Evolutionary conservation across 148 eudicot species (phyloP), one percentile per base, ranked within the genome.

Genomic region (Simmondsia chinensis): DNA sequence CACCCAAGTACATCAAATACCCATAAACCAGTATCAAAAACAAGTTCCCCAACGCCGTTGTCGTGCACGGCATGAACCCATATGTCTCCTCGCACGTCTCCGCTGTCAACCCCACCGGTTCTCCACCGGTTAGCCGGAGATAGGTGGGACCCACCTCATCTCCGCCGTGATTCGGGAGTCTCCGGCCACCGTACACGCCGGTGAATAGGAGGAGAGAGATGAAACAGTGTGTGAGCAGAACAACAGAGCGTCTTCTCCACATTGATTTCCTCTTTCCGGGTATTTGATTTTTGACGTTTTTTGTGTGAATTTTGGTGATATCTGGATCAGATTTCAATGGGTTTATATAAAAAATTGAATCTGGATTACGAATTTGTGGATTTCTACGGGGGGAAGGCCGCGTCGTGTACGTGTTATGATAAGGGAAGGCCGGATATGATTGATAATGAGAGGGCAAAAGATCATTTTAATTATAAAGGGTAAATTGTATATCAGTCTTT

Each of bases 31-130:
- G 1, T 20, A 88, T 77, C 42, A 83, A 49, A 43, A 83, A 88
- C 20, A 65, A 2, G 33, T 80, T 88, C 0, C 96, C 96, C 0
- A 66, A 18, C 0, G 47, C 66, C 0, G 94, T 74, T 23, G 61
- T 43, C 2, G 94, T 88, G 62, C 96, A 88, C 0, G 96, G 96
- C 66, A 88, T 23, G 63, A 88, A 88, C 15, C 96, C 96, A 46
- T 83, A 88, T 2, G 69, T 80, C 56, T 88, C 74, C 12, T 88
- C 89, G 33, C 96, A 87, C 2, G 31, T 20, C 1, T 33, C 57
- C 6, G 56, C 14, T n/a, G 43, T 41, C 4, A 41, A 17, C 18
- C 28, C 43, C 20, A 52, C 9, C 5, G 31, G 9, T 5, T 28
- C 7, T 49, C 24, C 2, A 20, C 13, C 7, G 3, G 3, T 1